Conservation (phyloP, 495 filamentous ascomycete species). For the Penicillium waksmanii region DNA sequence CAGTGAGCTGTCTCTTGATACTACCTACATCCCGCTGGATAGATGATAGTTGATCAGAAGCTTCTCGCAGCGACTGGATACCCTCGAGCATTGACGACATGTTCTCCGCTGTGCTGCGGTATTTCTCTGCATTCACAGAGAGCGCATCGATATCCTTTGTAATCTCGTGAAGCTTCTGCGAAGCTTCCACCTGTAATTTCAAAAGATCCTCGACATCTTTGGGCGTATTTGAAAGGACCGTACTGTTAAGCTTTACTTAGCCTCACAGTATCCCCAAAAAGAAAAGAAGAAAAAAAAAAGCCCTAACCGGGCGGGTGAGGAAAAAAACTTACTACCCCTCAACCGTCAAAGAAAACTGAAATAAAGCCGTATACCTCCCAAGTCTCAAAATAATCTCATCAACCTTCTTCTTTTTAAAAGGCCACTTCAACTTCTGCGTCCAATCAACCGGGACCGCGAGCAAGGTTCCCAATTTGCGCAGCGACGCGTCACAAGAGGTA, state of each 20-base stretch:
- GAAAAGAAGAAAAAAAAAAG: background rate
- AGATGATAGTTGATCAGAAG: background rate
- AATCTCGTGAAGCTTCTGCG: constrained; percentile 1
- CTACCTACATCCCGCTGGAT: background rate
- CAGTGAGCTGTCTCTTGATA: constrained; percentile 1
- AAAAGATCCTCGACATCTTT: constrained; percentile 1
- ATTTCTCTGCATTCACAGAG: background rate
- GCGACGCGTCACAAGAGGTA: background rate
- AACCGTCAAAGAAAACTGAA: constrained; percentile 1
- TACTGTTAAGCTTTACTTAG: background rate
- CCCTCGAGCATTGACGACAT: background rate
- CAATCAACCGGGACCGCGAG: background rate
- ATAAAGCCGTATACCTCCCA: background rate
- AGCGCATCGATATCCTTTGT: background rate
- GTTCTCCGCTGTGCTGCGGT: background rate
- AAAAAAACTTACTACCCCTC: background rate
- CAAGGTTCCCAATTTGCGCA: background rate
- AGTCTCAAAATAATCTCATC: background rate
- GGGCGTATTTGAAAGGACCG: background rate
- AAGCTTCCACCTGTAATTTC: background rate
- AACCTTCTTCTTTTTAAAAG: background rate
- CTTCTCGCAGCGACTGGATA: background rate
- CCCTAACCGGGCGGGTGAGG: background rate
- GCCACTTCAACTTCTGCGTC: constrained; percentile 5
- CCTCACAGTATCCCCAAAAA: background rate